Evolutionary conservation across 768 basidiomycete genomes (phyloP).

Genomic region (Pisolithus tinctorius): DNA sequence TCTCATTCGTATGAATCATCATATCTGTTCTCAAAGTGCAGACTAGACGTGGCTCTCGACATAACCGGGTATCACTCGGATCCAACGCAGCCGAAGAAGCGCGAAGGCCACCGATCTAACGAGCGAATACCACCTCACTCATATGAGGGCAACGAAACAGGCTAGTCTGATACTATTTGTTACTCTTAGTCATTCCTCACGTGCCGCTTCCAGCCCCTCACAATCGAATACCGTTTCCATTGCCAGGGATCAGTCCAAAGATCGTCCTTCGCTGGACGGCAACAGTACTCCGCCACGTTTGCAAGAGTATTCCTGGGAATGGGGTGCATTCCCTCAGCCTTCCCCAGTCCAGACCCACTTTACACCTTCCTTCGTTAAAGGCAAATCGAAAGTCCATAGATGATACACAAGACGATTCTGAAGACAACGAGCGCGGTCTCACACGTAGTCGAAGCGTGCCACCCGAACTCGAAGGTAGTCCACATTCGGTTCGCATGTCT

Average conservation of each 20-base stretch:
- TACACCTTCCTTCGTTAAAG: constrained; percentile 11
- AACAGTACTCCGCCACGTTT: constrained; percentile 19
- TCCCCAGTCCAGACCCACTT: constrained; percentile 58
- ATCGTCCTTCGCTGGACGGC: constrained; percentile 6
- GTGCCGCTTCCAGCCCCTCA: not conserved
- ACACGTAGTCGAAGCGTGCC: constrained; percentile 54
- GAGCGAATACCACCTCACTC: constrained; percentile 2
- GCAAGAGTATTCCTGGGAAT: constrained; percentile 89
- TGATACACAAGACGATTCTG: constrained; percentile 3
- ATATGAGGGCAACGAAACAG: not conserved
- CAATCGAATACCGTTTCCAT: constrained; percentile 14
- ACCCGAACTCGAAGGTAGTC: constrained; percentile 42
- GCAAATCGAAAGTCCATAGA: constrained; percentile 8
- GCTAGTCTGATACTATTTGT: not conserved
- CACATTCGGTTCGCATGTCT: constrained; percentile 18
- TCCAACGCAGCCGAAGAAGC: constrained; percentile 1
- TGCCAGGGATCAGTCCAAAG: constrained; percentile 1
- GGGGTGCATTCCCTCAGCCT: constrained; percentile 83
- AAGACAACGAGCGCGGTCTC: constrained; percentile 20
- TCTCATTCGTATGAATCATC: constrained; percentile 1
- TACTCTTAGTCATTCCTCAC: not conserved
- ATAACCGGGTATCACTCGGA: constrained; percentile 68
- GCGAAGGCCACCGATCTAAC: constrained; percentile 16
- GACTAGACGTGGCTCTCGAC: constrained; percentile 70
- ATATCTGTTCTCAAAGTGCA: constrained; percentile 1